Evolutionary conservation across 2,329 filamentous ascomycete genomes (phyloP).

Genomic region (Chalara sp.): DNA sequence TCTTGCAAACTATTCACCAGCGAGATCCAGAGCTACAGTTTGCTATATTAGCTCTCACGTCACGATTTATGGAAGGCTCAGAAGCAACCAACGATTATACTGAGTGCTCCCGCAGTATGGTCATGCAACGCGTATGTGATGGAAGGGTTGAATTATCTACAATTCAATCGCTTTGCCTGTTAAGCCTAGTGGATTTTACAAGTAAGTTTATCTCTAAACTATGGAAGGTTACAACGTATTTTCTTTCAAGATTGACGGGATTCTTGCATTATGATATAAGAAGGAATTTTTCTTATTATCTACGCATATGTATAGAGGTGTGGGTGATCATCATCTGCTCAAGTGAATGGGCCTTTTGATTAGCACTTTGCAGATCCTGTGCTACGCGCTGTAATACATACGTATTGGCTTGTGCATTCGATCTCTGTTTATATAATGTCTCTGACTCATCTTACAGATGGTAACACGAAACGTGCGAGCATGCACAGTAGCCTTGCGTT

Average conservation of each 20-base stretch:
- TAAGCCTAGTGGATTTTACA: slow-evolving; percentile 32
- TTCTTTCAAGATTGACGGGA: too few relatives aligned
- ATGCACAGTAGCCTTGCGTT: slow-evolving; percentile 38
- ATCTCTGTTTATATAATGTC: too few relatives aligned
- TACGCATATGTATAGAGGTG: too few relatives aligned
- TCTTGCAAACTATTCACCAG: slow-evolving; percentile 32
- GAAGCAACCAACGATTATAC: slow-evolving; percentile 29
- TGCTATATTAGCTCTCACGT: slow-evolving; percentile 32
- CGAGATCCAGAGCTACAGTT: slow-evolving; percentile 32
- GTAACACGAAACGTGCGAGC: slow-evolving; percentile 37
- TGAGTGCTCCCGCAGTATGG: slow-evolving; percentile 25
- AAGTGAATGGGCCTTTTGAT: too few relatives aligned
- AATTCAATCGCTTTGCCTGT: slow-evolving; percentile 31
- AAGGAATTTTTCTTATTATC: too few relatives aligned
- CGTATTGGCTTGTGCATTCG: too few relatives aligned
- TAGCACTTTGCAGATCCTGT: too few relatives aligned
- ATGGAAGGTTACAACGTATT: too few relatives aligned
- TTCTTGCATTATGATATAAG: too few relatives aligned
- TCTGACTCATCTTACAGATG: slow-evolving; percentile 25
- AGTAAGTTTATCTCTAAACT: slow-evolving; percentile 18
- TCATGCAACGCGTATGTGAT: slow-evolving; percentile 30
- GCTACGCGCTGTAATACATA: too few relatives aligned
- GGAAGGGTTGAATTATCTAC: slow-evolving; percentile 32
- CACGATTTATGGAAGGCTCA: slow-evolving; percentile 31
- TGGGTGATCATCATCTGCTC: too few relatives aligned